phyloP scores from a whole-genome alignment of 2,329 filamentous ascomycete species.

The Celoporthe dispersa region DNA sequence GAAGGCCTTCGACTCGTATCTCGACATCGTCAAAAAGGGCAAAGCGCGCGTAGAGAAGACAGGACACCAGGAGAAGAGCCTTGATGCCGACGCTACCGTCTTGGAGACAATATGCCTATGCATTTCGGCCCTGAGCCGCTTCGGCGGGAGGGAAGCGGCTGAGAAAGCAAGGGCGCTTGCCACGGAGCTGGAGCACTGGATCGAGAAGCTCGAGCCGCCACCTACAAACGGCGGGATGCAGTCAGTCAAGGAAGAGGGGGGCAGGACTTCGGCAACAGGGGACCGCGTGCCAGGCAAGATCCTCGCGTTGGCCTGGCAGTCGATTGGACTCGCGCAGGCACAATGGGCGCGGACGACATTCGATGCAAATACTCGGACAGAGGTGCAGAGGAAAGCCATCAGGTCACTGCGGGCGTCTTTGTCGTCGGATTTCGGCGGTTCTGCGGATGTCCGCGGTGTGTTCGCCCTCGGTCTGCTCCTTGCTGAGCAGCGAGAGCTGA shows the following conservation, averaged over 20 bases:
- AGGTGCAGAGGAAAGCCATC: constrained; percentile 78
- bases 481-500: constrained; percentile 82
- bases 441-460: constrained; percentile 73
- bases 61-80: constrained; percentile 68
- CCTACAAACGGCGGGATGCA: constrained; percentile 33
- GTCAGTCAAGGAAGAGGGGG: constrained; percentile 32
- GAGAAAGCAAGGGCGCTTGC: constrained; percentile 79
- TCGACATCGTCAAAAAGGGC: constrained; percentile 83
- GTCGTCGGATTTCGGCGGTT: constrained; percentile 66
- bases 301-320: constrained; percentile 76
- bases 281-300: constrained; percentile 59
- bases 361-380: constrained; percentile 70
- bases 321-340: constrained; percentile 83
- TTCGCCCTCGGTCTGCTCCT: constrained; percentile 85
- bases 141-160: constrained; percentile 73
- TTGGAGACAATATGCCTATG: constrained; percentile 80
- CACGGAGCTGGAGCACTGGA: constrained; percentile 73
- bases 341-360: constrained; percentile 86
- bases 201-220: constrained; percentile 61
- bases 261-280: constrained; percentile 31
- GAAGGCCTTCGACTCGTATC: constrained; percentile 88
- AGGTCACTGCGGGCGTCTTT: constrained; percentile 75
- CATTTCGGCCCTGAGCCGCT: constrained; percentile 79
- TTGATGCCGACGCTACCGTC: constrained; percentile 80
- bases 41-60: constrained; percentile 84